Conservation (phyloP, 495 filamentous ascomycete genomes). For the Podospora conica region DNA sequence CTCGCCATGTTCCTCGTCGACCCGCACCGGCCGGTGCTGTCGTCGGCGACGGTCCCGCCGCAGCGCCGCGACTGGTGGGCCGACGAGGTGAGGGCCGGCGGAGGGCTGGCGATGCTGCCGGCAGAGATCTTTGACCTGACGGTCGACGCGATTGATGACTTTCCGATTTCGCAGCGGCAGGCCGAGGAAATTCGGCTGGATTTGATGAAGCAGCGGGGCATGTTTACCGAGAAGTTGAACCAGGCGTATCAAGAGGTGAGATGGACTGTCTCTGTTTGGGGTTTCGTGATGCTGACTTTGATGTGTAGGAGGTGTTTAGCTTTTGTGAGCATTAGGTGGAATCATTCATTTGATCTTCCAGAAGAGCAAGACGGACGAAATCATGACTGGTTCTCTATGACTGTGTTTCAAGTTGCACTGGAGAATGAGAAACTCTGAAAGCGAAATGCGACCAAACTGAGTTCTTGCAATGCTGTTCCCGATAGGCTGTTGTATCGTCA, state of each 20-base stretch:
- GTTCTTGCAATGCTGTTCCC: no score
- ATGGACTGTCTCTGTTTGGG: neutral
- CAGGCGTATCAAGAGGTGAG: neutral
- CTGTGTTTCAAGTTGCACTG: no score
- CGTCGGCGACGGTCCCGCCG: constrained; percentile 51
- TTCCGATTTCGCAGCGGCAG: constrained; percentile 22
- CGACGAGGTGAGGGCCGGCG: constrained; percentile 17
- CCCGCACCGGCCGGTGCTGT: constrained; percentile 43
- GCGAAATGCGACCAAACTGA: no score
- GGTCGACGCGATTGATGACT: constrained; percentile 14
- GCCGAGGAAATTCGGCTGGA: constrained; percentile 11
- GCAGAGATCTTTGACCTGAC: constrained; percentile 24
- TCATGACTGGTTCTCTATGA: no score
- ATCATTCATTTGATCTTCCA: no score
- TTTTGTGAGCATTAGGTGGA: constrained; percentile 10
- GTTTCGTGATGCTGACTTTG: neutral
- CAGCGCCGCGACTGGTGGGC: constrained; percentile 43
- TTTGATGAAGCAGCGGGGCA: constrained; percentile 21
- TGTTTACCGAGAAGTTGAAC: neutral
- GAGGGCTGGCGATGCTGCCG: constrained; percentile 13
- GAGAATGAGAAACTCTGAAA: no score
- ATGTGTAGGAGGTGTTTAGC: neutral
- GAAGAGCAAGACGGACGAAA: no score
- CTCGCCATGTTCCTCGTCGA: constrained; percentile 55
- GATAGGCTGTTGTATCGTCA: no score